A percentile compares a stretch with the other conserved stretches of the same genome.
These are phyloP conservation scores for Bolboschoenus planiculmis DNA, from an alignment of 176 grass and related monocot species.

Conservation along the genomic window DNA sequence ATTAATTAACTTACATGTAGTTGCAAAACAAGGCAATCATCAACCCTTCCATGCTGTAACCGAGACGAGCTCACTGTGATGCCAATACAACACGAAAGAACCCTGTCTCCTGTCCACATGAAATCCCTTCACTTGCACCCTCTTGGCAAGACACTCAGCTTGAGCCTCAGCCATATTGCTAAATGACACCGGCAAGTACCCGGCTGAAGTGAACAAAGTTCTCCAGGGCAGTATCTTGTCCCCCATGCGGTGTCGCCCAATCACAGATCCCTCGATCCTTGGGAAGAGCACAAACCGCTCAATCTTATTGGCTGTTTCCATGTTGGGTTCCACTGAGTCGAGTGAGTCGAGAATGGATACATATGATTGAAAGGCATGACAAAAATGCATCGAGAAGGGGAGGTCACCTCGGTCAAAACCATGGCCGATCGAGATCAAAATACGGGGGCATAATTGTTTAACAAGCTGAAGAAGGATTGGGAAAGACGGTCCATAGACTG, in stretches of 20 bases:
- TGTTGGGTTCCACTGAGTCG: conserved; percentile 48
- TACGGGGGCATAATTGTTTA: conserved; percentile 63
- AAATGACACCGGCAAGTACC: conserved; percentile 37
- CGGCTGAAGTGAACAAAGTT: conserved; percentile 44
- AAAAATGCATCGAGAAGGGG: conserved; percentile 53
- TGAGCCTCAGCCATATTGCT: conserved; percentile 62
- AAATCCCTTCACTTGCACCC: conserved; percentile 73
- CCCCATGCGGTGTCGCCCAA: conserved; percentile 39
- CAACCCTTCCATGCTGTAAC: conserved; percentile 72
- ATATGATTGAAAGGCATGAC: conserved; percentile 66
- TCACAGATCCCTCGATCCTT: conserved; percentile 44
- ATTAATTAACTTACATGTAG: not conserved
- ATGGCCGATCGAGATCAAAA: conserved; percentile 59
- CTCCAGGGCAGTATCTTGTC: conserved; percentile 31
- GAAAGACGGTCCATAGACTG: conserved; percentile 36
- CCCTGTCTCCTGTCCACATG: conserved; percentile 62
- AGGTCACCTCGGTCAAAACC: conserved; percentile 65
- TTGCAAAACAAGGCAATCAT: not conserved
- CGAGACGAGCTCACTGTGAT: conserved; percentile 51
- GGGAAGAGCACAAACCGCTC: conserved; percentile 68
- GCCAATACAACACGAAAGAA: conserved; percentile 58
- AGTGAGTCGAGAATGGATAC: conserved; percentile 73
- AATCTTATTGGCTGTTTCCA: conserved; percentile 52
- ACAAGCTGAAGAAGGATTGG: conserved; percentile 48
- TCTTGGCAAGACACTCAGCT: conserved; percentile 68